Conservation (phyloP, 2,329 filamentous ascomycete species). For the Claviceps arundinis region DNA sequence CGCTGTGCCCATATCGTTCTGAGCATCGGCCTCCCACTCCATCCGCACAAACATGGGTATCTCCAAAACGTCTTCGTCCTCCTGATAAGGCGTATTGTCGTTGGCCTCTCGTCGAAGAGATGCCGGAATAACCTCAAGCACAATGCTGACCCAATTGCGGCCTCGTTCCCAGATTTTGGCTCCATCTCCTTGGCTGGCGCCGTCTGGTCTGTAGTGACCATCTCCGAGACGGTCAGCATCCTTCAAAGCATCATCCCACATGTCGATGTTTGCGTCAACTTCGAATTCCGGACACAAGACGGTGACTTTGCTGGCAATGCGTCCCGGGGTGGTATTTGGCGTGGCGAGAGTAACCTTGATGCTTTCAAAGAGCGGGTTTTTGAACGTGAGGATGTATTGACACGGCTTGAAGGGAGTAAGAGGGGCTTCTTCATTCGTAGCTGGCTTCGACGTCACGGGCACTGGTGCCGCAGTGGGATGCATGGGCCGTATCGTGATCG, state of each 20-base stretch:
- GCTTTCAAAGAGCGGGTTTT: slow-evolving; percentile 86
- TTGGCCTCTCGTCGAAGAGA: slow-evolving; percentile 33
- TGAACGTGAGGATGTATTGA: slow-evolving; percentile 81
- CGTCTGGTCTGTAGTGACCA: slow-evolving; percentile 26
- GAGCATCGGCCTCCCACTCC: slow-evolving; percentile 70
- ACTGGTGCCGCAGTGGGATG: slow-evolving; percentile 23
- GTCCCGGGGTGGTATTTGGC: slow-evolving; percentile 63
- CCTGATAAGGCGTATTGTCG: slow-evolving; percentile 30
- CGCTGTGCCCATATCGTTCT: slow-evolving; percentile 48
- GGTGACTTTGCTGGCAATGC: slow-evolving; percentile 68
- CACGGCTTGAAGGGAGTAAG: slow-evolving; percentile 46
- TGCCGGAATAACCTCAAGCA: slow-evolving; percentile 73
- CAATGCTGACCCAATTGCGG: slow-evolving; percentile 87
- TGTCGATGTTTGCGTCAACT: slow-evolving; percentile 79
- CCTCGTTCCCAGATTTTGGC: slow-evolving; percentile 96
- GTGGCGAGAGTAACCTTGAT: slow-evolving; percentile 82
- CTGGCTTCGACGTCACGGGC: slow-evolving; percentile 21
- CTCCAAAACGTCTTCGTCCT: slow-evolving; percentile 59
- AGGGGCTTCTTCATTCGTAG: slow-evolving; percentile 18
- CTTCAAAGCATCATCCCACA: slow-evolving; percentile 77
- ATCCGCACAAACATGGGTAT: slow-evolving; percentile 88
- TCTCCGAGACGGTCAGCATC: slow-evolving; percentile 24
- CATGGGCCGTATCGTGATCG: slow-evolving; percentile 58
- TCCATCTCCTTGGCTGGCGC: slow-evolving; percentile 51
- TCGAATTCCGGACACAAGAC: slow-evolving; percentile 91